Evolutionary conservation across 257 asterid species (phyloP).

Genomic region (Solanum bukasovii): DNA sequence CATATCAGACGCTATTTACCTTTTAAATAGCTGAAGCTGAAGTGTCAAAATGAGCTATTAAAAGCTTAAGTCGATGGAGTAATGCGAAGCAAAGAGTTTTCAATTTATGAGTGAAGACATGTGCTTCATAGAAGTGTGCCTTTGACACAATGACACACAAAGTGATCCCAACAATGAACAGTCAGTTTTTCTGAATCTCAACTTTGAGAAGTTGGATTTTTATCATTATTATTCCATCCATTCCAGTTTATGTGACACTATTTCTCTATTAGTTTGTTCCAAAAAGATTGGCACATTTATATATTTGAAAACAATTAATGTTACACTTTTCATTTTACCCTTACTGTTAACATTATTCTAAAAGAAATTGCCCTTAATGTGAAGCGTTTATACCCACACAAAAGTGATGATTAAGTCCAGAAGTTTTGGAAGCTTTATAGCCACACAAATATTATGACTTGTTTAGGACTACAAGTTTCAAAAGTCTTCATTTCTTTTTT

Average conservation of each 20-base stretch:
- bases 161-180: background rate
- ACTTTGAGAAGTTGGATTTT: background rate
- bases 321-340: background rate
- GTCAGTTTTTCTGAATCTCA: background rate
- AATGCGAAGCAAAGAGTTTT: background rate
- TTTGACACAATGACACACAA: background rate
- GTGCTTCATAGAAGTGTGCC: background rate
- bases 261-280: background rate
- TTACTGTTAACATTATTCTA: background rate
- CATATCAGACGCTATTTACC: background rate
- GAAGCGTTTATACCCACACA: background rate
- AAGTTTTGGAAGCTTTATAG: background rate
- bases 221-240: background rate
- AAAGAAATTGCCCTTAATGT: background rate
- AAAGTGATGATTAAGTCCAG: background rate
- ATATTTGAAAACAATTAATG: background rate
- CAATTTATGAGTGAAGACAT: background rate
- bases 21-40: background rate
- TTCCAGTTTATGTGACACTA: background rate
- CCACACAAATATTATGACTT: background rate
- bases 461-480: background rate
- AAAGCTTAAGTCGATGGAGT: background rate
- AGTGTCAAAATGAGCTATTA: background rate
- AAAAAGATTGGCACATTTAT: background rate
- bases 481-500: background rate